phyloP scores from a whole-genome alignment of 106 monocot genomes.

The Platanthera zijinensis region DNA sequence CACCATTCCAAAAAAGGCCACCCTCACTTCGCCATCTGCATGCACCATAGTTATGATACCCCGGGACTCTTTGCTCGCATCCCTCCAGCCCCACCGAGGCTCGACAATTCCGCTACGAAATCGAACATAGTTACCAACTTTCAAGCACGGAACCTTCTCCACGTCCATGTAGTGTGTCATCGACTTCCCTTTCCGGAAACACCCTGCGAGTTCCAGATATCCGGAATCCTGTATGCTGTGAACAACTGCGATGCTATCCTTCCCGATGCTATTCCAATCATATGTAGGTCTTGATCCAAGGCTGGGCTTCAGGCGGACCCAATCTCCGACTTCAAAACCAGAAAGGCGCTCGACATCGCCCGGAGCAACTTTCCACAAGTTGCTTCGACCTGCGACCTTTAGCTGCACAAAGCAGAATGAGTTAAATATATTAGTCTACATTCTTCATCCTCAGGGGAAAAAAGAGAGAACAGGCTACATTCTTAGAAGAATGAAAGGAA shows the following conservation, averaged over 20 bases:
- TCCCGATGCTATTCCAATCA: slow-evolving; percentile 88
- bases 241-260: slow-evolving; percentile 88
- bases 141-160: slow-evolving; percentile 72
- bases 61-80: slow-evolving; percentile 58
- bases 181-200: slow-evolving; percentile 91
- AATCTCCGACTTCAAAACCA: slow-evolving; percentile 97
- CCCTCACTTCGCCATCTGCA: slow-evolving; percentile 87
- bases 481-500: too few relatives aligned
- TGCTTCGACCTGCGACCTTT: slow-evolving; percentile 76
- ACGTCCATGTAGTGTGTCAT: slow-evolving; percentile 86
- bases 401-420: slow-evolving; percentile 41
- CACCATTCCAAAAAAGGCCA: slow-evolving; percentile 57
- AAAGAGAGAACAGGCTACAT: not conserved
- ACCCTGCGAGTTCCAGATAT: slow-evolving; percentile 86
- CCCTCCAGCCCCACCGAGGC: slow-evolving; percentile 99
- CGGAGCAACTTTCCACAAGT: slow-evolving; percentile 95
- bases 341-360: slow-evolving; percentile 91
- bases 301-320: slow-evolving; percentile 77
- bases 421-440: too few relatives aligned
- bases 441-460: too few relatives aligned
- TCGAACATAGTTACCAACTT: slow-evolving; percentile 63
- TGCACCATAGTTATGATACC: slow-evolving; percentile 81
- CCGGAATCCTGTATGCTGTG: slow-evolving; percentile 95
- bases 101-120: slow-evolving; percentile 71
- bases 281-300: slow-evolving; percentile 69